Evolutionary conservation across 2,329 filamentous ascomycete species (phyloP).

Genomic region (Proliferodiscus dingleyae): DNA sequence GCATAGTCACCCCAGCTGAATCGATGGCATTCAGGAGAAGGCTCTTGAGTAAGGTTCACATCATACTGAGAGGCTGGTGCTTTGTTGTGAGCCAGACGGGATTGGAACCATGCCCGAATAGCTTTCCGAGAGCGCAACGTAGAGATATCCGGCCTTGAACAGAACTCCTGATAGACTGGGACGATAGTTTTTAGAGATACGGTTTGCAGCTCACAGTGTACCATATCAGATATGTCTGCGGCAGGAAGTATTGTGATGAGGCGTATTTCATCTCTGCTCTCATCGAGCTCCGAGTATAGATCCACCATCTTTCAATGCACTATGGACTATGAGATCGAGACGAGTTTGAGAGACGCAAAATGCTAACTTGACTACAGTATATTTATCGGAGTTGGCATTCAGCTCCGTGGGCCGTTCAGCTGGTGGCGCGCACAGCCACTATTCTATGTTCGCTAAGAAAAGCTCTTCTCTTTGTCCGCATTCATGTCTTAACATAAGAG

Average conservation of each 20-base stretch:
- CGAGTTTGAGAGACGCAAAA: too few species aligned
- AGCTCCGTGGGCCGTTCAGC: too few species aligned
- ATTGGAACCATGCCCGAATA: not conserved
- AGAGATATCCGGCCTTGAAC: not conserved
- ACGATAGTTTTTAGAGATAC: conserved; percentile 1
- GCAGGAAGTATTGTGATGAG: conserved; percentile 4
- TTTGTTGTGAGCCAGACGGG: not conserved
- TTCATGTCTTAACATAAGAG: too few species aligned
- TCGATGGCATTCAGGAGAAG: not conserved
- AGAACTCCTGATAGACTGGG: not conserved
- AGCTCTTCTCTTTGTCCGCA: too few species aligned
- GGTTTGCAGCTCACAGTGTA: conserved; percentile 5
- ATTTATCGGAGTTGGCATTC: too few species aligned
- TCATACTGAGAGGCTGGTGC: not conserved
- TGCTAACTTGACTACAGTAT: too few species aligned
- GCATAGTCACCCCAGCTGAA: conserved; percentile 23
- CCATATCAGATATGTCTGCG: not conserved
- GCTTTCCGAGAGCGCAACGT: not conserved
- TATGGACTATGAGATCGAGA: too few species aligned
- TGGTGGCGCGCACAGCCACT: too few species aligned
- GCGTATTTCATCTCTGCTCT: conserved; percentile 8
- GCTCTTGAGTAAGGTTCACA: not conserved
- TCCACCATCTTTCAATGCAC: too few species aligned
- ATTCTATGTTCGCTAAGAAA: too few species aligned
- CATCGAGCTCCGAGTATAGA: conserved; percentile 39